Evolutionary conservation across 257 asterid species (phyloP).

Genomic region (Salvia splendens): DNA sequence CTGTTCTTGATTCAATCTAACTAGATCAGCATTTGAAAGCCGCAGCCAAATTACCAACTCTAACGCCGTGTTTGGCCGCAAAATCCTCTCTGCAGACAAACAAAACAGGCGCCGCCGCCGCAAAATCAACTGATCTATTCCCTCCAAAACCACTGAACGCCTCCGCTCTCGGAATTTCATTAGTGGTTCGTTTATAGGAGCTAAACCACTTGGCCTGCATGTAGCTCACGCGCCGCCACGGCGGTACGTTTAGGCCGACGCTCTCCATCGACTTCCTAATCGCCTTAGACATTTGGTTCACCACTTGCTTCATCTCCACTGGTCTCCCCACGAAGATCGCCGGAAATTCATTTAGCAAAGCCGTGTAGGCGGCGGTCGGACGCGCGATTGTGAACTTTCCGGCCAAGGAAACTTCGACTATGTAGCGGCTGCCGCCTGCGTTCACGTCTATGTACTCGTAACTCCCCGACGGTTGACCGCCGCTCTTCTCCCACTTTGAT

Average conservation of each 20-base stretch:
- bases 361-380: conserved; percentile 47
- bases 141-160: conserved; percentile 15
- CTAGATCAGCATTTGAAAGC: conserved; percentile 32
- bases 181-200: conserved; percentile 54
- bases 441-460: conserved; percentile 71
- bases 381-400: conserved; percentile 74
- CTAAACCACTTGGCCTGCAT: conserved; percentile 73
- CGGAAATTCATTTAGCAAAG: conserved; percentile 50
- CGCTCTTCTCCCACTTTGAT: conserved; percentile 71
- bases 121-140: conserved; percentile 51
- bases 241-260: conserved; percentile 60
- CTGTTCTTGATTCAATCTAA: no score
- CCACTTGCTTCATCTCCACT: conserved; percentile 55
- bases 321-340: conserved; percentile 46
- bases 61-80: conserved; percentile 30
- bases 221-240: conserved; percentile 77
- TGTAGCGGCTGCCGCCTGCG: conserved; percentile 46
- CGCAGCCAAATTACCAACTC: conserved; percentile 57
- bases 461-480: conserved; percentile 48
- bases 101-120: conserved; percentile 31
- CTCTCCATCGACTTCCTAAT: conserved; percentile 60
- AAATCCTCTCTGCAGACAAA: conserved; percentile 40
- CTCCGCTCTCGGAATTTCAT: conserved; percentile 40
- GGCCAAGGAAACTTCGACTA: conserved; percentile 53
- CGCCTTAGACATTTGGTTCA: conserved; percentile 59